phyloP scores from a whole-genome alignment of 2,329 filamentous ascomycete genomes.

The Monilinia polystroma region DNA sequence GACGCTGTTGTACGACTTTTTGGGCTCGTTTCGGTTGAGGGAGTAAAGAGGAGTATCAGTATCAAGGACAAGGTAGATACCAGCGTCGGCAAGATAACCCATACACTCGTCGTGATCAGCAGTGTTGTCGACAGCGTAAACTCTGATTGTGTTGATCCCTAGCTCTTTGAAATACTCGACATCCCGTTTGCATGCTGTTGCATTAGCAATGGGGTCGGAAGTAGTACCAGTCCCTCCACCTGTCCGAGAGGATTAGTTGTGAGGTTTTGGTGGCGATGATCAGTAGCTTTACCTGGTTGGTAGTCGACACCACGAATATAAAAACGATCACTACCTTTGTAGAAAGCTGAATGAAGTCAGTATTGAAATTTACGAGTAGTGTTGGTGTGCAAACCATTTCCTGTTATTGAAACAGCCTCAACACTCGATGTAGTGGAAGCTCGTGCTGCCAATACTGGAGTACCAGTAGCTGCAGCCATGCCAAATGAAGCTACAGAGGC shows the following conservation, averaged over 20 bases:
- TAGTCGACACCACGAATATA: constrained; percentile 65
- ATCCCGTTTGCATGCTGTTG: constrained; percentile 60
- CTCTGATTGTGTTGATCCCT: constrained; percentile 69
- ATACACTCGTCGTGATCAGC: constrained; percentile 68
- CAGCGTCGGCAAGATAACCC: constrained; percentile 62
- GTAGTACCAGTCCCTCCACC: constrained; percentile 49
- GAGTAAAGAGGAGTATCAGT: constrained; percentile 71
- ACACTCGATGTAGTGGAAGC: constrained; percentile 29
- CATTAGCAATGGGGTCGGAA: constrained; percentile 64
- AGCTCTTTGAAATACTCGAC: constrained; percentile 65
- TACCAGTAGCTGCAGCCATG: constrained; percentile 26
- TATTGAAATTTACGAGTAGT: neutral
- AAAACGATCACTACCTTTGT: constrained; percentile 43
- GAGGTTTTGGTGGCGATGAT: neutral
- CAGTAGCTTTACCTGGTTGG: constrained; percentile 46
- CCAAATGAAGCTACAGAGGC: constrained; percentile 16
- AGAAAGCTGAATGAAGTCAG: constrained; percentile 36
- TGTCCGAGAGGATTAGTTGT: constrained; percentile 2
- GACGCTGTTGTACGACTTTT: constrained; percentile 64
- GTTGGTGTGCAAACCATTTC: constrained; percentile 32
- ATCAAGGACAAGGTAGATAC: constrained; percentile 72
- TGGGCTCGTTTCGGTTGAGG: constrained; percentile 60
- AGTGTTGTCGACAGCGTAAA: constrained; percentile 72
- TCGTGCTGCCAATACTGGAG: constrained; percentile 29
- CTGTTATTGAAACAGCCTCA: constrained; percentile 33